phyloP scores from a whole-genome alignment of 2,329 filamentous ascomycete genomes.

The Rutstroemia sp. region DNA sequence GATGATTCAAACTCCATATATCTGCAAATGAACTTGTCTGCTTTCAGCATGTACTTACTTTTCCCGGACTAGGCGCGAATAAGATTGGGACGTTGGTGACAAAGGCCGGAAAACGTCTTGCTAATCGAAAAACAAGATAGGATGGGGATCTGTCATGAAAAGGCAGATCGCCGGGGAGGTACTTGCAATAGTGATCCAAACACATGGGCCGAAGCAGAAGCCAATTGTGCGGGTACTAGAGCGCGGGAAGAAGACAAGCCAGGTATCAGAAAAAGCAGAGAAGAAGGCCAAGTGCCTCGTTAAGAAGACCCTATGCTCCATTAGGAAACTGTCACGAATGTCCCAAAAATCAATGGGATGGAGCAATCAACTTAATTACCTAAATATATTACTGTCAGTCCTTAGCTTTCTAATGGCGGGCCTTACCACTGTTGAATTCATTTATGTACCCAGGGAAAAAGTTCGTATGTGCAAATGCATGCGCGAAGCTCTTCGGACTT shows the following conservation, averaged over 20 bases:
- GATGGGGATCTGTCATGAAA: background rate
- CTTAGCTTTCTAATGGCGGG: background rate
- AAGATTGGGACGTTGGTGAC: background rate
- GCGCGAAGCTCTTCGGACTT: background rate
- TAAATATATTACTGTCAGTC: background rate
- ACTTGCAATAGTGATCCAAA: background rate
- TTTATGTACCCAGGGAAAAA: background rate
- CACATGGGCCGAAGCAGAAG: constrained; percentile 8
- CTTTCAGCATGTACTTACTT: background rate
- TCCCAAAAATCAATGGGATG: background rate
- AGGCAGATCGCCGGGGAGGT: background rate
- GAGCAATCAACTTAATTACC: background rate
- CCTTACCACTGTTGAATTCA: background rate
- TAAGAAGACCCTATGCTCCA: background rate
- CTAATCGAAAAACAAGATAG: background rate
- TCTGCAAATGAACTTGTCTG: background rate
- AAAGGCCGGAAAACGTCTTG: background rate
- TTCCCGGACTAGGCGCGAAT: background rate
- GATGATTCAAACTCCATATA: background rate
- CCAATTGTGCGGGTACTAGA: constrained; percentile 1
- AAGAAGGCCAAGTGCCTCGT: background rate
- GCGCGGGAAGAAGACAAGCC: background rate
- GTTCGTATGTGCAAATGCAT: background rate
- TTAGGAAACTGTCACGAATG: background rate
- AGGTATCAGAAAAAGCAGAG: background rate